Conservation (phyloP, 495 filamentous ascomycete species). For the Penicillium mononematosum region DNA sequence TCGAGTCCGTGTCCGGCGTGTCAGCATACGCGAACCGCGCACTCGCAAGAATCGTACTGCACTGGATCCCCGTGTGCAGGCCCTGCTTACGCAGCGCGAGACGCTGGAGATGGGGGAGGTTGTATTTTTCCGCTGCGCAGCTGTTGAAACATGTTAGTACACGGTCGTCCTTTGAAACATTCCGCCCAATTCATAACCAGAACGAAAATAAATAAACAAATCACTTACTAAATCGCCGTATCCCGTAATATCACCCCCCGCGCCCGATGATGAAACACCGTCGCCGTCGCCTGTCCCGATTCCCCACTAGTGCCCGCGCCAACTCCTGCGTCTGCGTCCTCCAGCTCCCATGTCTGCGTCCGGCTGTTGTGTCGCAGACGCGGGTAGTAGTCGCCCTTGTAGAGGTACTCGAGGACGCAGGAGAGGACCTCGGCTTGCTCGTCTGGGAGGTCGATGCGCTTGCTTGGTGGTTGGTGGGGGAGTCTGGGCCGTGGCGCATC, state of each 20-base stretch:
- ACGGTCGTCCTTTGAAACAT: too few species aligned
- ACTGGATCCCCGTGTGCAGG: conserved; percentile 75
- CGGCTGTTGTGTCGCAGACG: conserved; percentile 69
- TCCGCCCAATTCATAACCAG: not conserved
- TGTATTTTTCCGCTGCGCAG: conserved; percentile 80
- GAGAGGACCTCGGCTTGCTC: conserved; percentile 91
- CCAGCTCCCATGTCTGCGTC: conserved; percentile 68
- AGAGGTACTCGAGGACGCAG: conserved; percentile 85
- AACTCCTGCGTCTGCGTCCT: conserved; percentile 44
- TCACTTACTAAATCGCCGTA: conserved; percentile 72
- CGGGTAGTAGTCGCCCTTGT: conserved; percentile 92
- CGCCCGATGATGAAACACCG: conserved; percentile 64
- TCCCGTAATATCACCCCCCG: conserved; percentile 75
- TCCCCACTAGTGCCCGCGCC: conserved; percentile 39
- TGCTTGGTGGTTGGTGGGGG: conserved; percentile 38
- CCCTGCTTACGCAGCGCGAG: conserved; percentile 85
- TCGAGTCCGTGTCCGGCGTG: conserved; percentile 84
- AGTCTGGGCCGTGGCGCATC: conserved; percentile 18
- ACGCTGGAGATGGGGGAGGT: conserved; percentile 76
- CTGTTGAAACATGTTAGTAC: conserved; percentile 22
- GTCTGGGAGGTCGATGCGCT: conserved; percentile 75
- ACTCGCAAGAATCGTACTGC: conserved; percentile 76
- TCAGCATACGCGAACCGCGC: conserved; percentile 86
- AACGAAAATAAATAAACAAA: not conserved
- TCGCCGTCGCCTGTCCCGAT: conserved; percentile 39